Base-by-base conservation (phyloP, 148 eudicot genomes). In the Cornus suecica region DNA sequence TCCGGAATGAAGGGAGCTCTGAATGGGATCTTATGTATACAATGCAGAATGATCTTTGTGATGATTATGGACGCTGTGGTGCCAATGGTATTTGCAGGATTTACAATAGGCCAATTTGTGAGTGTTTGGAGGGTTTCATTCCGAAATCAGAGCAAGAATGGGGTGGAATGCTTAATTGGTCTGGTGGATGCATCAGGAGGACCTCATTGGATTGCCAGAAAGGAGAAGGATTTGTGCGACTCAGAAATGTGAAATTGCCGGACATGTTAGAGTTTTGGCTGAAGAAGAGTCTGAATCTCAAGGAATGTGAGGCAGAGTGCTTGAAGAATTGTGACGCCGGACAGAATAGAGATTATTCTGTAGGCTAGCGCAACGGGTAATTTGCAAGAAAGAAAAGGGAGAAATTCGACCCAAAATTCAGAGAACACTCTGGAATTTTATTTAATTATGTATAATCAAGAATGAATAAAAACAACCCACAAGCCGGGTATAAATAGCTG, bases 161-260 rank as follows among this genome's bases (percentile, higher is more conserved):
- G 81, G 24, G 1, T 0, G 13, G 1, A n/a, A n/a, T n/a, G 25
- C 25, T 41, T 24, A 73, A 79, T 24, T 79, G 81, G 81, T 66
- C 77, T 8, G 18, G 23, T 26, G 81, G 81, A 41, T 79, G 81
- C 31, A 29, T 34, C 1, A 26, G 77, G 10, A 30, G 48, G 51
- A 71, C 61, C 25, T 74, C 74, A 10, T 22, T 74, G 54, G 65
- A 70, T 65, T 80, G 82, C 69, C 3, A 18, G 4, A 48, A 24
- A 11, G 66, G 66, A 62, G 74, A 80, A 20, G 75, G 72, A 11
- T 80, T 80, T 41, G 16, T 63, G 6, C 74, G 34, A 28, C 20
- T 62, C 61, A 66, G 68, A 5, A 72, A 68, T 14, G 18, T 80
- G 32, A 78, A 78, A 56, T 25, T 72, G 63, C 80, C 80, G 8